Evolutionary conservation across 2,329 filamentous ascomycete species (phyloP).

Genomic region (Byssothecium circinans): DNA sequence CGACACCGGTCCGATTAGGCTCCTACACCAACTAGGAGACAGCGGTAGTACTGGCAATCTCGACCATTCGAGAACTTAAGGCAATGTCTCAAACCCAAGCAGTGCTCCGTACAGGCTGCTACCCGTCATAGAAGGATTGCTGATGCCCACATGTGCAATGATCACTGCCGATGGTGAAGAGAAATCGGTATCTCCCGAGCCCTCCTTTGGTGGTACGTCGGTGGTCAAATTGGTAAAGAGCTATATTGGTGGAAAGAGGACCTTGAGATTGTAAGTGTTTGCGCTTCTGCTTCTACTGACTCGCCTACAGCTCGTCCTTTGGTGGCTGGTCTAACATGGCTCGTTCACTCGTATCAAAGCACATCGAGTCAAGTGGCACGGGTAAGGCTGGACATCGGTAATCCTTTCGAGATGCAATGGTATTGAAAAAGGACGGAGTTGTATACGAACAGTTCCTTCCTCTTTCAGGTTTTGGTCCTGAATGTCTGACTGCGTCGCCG

Average conservation of each 20-base stretch:
- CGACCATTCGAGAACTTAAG: too few relatives aligned
- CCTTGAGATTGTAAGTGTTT: neutral
- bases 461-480: neutral
- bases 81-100: too few relatives aligned
- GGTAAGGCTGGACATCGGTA: conserved; percentile 6
- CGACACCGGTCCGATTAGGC: too few relatives aligned
- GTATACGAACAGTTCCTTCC: conserved; percentile 1
- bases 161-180: neutral
- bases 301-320: neutral
- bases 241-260: neutral
- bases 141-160: too few relatives aligned
- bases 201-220: conserved; percentile 3
- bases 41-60: too few relatives aligned
- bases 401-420: conserved; percentile 6
- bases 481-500: too few relatives aligned
- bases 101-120: too few relatives aligned
- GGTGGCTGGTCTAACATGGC: neutral
- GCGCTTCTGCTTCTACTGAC: conserved; percentile 1
- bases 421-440: neutral
- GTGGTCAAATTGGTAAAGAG: conserved; percentile 4
- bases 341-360: neutral
- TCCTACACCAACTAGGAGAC: too few relatives aligned
- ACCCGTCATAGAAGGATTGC: too few relatives aligned
- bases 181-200: neutral
- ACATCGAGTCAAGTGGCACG: too few relatives aligned